A percentile compares a stretch with the other conserved stretches of the same genome.
Conservation (phyloP, 305 asterid genomes). For the Fraxinus angustifolia region DNA sequence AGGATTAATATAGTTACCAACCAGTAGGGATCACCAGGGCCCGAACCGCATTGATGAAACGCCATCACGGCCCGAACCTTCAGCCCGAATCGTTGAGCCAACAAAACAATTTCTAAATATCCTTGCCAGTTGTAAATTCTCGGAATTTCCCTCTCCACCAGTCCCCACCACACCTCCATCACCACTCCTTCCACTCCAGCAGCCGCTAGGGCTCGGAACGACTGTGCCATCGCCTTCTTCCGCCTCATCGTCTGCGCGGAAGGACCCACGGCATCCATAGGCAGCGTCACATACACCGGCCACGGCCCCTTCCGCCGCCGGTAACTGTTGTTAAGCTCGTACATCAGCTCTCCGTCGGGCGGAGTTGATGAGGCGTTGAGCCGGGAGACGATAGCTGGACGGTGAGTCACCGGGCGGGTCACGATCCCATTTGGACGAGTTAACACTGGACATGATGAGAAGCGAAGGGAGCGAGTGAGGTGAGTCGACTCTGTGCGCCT, state of each 20-base stretch:
- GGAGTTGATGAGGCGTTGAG: constrained; percentile 42
- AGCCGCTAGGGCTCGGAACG: constrained; percentile 63
- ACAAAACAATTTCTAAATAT: constrained; percentile 58
- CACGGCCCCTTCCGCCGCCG: constrained; percentile 41
- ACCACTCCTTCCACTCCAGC: constrained; percentile 87
- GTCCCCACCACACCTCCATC: constrained; percentile 95
- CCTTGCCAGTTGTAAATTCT: constrained; percentile 58
- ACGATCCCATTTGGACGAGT: constrained; percentile 5
- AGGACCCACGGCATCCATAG: constrained; percentile 49
- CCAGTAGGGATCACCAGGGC: constrained; percentile 62
- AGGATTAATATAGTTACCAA: constrained; percentile 38
- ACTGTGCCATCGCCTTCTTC: constrained; percentile 55
- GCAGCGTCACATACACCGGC: constrained; percentile 73
- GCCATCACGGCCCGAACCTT: constrained; percentile 74
- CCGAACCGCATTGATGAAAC: constrained; percentile 72
- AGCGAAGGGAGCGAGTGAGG: constrained; percentile 12
- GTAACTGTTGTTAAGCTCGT: constrained; percentile 50
- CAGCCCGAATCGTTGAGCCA: constrained; percentile 59
- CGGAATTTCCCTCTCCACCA: constrained; percentile 73
- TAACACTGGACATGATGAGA: not conserved
- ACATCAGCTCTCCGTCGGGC: constrained; percentile 47
- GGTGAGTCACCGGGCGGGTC: constrained; percentile 14
- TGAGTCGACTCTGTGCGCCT: constrained; percentile 25
- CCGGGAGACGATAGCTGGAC: constrained; percentile 30
- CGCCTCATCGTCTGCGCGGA: constrained; percentile 51